phyloP scores from a whole-genome alignment of 2,329 filamentous ascomycete genomes.

The Penicillium decumbens region DNA sequence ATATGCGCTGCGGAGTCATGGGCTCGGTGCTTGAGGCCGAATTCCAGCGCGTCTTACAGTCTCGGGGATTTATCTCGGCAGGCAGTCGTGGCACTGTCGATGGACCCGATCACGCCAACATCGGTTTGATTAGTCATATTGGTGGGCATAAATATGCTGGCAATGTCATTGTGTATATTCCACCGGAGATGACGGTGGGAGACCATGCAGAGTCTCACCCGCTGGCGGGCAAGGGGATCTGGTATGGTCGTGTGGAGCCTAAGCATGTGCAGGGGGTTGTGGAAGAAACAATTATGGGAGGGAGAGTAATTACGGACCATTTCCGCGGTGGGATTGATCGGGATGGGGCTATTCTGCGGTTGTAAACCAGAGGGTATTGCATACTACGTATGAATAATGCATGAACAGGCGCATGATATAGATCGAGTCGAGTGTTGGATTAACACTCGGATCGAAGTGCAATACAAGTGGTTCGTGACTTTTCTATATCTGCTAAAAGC shows the following conservation, averaged over 20 bases:
- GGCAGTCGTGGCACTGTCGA: constrained; percentile 25
- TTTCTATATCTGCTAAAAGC: not conserved
- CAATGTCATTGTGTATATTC: constrained; percentile 80
- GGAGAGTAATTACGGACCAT: constrained; percentile 78
- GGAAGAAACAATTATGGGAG: constrained; percentile 77
- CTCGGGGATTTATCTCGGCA: constrained; percentile 28
- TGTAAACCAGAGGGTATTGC: constrained; percentile 21
- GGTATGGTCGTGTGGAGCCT: constrained; percentile 77
- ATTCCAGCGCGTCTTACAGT: constrained; percentile 53
- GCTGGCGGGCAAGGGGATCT: constrained; percentile 56
- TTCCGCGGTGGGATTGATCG: constrained; percentile 82
- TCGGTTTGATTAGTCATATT: constrained; percentile 67
- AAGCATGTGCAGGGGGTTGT: constrained; percentile 89
- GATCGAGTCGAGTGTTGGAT: not conserved
- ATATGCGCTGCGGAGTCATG: constrained; percentile 74
- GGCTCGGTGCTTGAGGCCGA: constrained; percentile 68
- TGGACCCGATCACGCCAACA: constrained; percentile 32
- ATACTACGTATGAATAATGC: constrained; percentile 1
- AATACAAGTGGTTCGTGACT: not conserved
- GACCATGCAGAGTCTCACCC: constrained; percentile 25
- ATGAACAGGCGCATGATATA: not conserved
- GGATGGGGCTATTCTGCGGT: constrained; percentile 65
- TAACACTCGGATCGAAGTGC: too few relatives aligned
- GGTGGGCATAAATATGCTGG: constrained; percentile 94
- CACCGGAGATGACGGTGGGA: constrained; percentile 30